phyloP scores from a whole-genome alignment of 192 early-diverging fungal genomes.

The Diversispora epigaea region DNA sequence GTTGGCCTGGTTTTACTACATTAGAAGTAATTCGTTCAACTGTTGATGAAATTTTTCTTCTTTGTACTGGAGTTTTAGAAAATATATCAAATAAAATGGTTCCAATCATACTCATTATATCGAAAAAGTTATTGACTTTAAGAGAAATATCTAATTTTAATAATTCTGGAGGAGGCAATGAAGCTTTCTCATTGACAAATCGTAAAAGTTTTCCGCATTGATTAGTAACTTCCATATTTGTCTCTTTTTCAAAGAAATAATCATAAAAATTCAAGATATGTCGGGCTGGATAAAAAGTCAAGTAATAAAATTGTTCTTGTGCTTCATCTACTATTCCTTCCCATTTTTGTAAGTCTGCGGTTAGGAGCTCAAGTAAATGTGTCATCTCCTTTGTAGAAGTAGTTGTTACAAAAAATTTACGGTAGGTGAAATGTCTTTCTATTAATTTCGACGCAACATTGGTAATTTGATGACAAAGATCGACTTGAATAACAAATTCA shows the following conservation, averaged over 20 bases:
- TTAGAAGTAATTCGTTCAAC: conserved; percentile 3
- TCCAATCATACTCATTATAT: conserved; percentile 8
- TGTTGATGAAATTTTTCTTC: neutral
- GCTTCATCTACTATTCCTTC: conserved; percentile 6
- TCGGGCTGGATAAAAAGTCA: conserved; percentile 27
- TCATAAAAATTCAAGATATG: conserved; percentile 34
- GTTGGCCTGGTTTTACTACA: conserved; percentile 14
- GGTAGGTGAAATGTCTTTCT: conserved; percentile 33
- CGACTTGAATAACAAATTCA: conserved; percentile 33
- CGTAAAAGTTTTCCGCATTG: neutral
- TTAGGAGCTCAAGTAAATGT: neutral
- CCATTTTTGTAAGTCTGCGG: conserved; percentile 10
- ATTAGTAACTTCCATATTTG: neutral
- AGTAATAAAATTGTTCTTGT: conserved; percentile 32
- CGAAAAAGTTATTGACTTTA: neutral
- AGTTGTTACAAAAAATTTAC: conserved; percentile 16
- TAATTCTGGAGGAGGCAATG: neutral
- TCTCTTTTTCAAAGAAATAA: conserved; percentile 7
- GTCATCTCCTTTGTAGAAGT: neutral
- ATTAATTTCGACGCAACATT: conserved; percentile 28
- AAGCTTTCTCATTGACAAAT: neutral
- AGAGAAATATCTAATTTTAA: neutral
- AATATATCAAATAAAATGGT: neutral
- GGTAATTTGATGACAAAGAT: conserved; percentile 25
- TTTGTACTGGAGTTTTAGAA: neutral